Evolutionary conservation across 1,139 yeast species (phyloP).

Genomic region (Spencermartinsiella ligniputridi): DNA sequence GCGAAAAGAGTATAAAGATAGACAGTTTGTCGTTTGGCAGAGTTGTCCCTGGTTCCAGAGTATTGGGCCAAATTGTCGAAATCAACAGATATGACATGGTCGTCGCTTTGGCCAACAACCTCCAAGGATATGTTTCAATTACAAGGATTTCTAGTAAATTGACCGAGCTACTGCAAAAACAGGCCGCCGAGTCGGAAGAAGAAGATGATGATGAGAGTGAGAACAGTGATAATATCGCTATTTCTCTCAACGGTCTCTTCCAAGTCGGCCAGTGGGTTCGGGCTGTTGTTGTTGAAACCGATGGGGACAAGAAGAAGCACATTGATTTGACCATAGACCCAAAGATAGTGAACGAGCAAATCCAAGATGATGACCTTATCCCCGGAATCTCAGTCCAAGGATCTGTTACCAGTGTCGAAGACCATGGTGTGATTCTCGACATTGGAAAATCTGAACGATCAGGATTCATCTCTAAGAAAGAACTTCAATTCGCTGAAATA

Average conservation of each 20-base stretch:
- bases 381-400: constrained; percentile 69
- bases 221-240: constrained; percentile 31
- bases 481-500: constrained; percentile 35
- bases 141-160: constrained; percentile 58
- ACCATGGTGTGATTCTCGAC: constrained; percentile 79
- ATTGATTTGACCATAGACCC: constrained; percentile 78
- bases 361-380: constrained; percentile 63
- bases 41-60: constrained; percentile 63
- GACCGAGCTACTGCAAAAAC: constrained; percentile 38
- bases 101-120: constrained; percentile 74
- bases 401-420: constrained; percentile 75
- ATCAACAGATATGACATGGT: constrained; percentile 62
- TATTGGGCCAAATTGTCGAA: constrained; percentile 69
- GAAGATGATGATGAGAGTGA: constrained; percentile 33
- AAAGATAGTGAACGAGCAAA: constrained; percentile 53
- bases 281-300: constrained; percentile 56
- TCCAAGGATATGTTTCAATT: constrained; percentile 75
- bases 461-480: constrained; percentile 67
- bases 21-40: constrained; percentile 61
- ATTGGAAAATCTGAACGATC: constrained; percentile 48
- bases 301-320: constrained; percentile 44
- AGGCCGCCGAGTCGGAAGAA: constrained; percentile 42
- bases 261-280: constrained; percentile 80
- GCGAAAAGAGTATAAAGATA: constrained; percentile 25
- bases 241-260: constrained; percentile 40